A percentile compares a stretch with the other conserved stretches of the same genome.
Conservation (phyloP, 2,329 filamentous ascomycete genomes). For the Xylaria multiplex region DNA sequence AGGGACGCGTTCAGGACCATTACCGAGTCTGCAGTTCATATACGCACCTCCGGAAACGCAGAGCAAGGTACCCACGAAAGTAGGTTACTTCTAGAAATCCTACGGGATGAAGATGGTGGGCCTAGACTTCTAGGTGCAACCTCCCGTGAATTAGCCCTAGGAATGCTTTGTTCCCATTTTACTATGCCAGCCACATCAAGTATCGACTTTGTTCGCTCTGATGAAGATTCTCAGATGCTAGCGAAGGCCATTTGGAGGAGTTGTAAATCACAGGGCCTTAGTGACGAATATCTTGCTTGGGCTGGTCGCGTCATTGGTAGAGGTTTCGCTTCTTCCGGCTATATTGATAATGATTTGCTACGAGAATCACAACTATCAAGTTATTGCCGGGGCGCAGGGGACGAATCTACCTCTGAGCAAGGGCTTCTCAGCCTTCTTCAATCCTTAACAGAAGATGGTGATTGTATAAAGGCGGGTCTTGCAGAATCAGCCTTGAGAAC, state of each 20-base stretch:
- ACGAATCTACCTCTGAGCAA: constrained; percentile 67
- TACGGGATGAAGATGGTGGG: constrained; percentile 74
- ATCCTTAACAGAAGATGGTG: constrained; percentile 67
- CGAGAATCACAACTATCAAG: constrained; percentile 67
- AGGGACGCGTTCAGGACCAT: constrained; percentile 72
- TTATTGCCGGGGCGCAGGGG: constrained; percentile 60
- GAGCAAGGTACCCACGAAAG: constrained; percentile 79
- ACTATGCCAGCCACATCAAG: constrained; percentile 65
- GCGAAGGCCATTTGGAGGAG: constrained; percentile 80
- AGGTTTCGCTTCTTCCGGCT: constrained; percentile 80
- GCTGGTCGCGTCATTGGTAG: constrained; percentile 84
- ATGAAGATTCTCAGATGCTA: constrained; percentile 70
- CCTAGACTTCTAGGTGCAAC: constrained; percentile 74
- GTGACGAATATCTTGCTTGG: constrained; percentile 81
- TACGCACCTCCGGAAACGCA: constrained; percentile 75
- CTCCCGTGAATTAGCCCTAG: constrained; percentile 75
- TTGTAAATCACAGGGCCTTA: constrained; percentile 71
- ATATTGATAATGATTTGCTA: constrained; percentile 69
- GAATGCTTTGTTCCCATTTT: constrained; percentile 80
- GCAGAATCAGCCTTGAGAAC: constrained; percentile 69
- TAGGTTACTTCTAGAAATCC: constrained; percentile 78
- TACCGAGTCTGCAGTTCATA: constrained; percentile 72
- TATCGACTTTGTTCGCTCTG: constrained; percentile 75
- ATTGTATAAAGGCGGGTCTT: constrained; percentile 65
- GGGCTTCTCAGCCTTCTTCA: constrained; percentile 71